A percentile compares a stretch with the other conserved stretches of the same genome.
These are phyloP conservation scores for Hanseniaspora singularis DNA, from an alignment of 805 yeast species.

Conservation along the genomic window DNA sequence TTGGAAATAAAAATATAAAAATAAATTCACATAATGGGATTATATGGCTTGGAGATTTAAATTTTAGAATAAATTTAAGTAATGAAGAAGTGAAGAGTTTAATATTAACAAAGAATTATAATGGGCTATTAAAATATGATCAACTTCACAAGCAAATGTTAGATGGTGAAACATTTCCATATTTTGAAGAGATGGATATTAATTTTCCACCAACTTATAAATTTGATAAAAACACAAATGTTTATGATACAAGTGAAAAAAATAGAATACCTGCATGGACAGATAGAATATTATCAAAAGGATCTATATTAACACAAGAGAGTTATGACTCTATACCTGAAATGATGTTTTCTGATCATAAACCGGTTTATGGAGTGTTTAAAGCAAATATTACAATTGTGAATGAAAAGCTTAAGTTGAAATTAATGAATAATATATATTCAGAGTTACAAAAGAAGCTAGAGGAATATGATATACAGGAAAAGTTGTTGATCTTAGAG, in stretches of 20 bases:
- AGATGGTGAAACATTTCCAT: conserved; percentile 65
- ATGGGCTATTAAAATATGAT: conserved; percentile 52
- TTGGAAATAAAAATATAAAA: conserved; percentile 39
- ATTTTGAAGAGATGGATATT: conserved; percentile 69
- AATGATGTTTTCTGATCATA: conserved; percentile 69
- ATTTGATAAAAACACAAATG: conserved; percentile 72
- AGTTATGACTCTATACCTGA: conserved; percentile 48
- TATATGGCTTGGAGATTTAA: conserved; percentile 89
- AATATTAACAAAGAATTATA: conserved; percentile 39
- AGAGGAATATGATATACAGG: conserved; percentile 31
- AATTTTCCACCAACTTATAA: conserved; percentile 86
- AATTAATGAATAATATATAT: conserved; percentile 44
- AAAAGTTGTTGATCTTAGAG: conserved; percentile 48
- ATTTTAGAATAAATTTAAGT: conserved; percentile 63
- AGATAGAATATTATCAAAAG: conserved; percentile 67
- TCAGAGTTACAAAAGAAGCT: conserved; percentile 39
- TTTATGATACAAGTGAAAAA: conserved; percentile 83
- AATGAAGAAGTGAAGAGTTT: conserved; percentile 55
- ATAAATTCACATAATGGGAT: conserved; percentile 71
- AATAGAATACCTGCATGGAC: conserved; percentile 96
- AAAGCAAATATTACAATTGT: conserved; percentile 51
- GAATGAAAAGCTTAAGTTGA: conserved; percentile 43
- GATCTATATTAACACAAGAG: conserved; percentile 45
- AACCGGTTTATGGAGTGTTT: conserved; percentile 75
- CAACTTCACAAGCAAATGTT: conserved; percentile 70